Percentiles rank a stretch among this genome's conserved stretches.
Conservation (phyloP, 2,329 filamentous ascomycete genomes). For the Colletotrichum eremochloae region DNA sequence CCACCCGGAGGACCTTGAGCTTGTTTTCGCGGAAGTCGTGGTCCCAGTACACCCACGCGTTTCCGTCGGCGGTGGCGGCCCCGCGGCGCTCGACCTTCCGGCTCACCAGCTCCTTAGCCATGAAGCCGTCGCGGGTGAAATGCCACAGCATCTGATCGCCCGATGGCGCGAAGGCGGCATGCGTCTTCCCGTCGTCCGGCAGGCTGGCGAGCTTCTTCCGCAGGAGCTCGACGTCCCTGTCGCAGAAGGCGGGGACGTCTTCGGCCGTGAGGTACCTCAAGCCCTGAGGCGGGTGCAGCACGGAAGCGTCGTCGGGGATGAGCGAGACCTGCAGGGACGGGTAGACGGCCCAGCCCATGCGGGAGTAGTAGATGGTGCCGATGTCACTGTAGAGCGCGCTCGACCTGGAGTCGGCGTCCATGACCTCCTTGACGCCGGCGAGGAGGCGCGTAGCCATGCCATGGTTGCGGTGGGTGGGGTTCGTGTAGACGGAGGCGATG, state of each 20-base stretch:
- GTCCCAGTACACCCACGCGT: constrained; percentile 53
- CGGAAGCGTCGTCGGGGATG: constrained; percentile 45
- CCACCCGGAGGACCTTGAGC: constrained; percentile 49
- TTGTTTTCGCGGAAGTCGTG: constrained; percentile 51
- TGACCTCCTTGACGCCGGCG: constrained; percentile 49
- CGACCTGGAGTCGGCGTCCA: constrained; percentile 52
- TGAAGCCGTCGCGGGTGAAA: constrained; percentile 49
- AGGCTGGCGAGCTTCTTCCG: constrained; percentile 36
- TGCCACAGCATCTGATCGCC: constrained; percentile 51
- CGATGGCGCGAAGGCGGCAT: constrained; percentile 52
- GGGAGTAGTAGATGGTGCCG: constrained; percentile 50
- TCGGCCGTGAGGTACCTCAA: constrained; percentile 45
- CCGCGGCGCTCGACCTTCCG: constrained; percentile 41
- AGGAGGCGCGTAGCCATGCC: constrained; percentile 55
- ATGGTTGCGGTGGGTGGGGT: constrained; percentile 49
- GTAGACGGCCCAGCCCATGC: constrained; percentile 52
- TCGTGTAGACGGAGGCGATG: constrained; percentile 54
- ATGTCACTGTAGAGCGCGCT: constrained; percentile 54
- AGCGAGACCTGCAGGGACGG: constrained; percentile 52
- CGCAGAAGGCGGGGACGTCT: constrained; percentile 47
- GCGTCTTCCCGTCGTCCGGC: constrained; percentile 46
- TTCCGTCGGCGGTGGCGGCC: constrained; percentile 46
- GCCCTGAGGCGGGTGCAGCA: constrained; percentile 37
- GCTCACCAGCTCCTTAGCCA: constrained; percentile 45
- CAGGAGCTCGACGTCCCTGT: constrained; percentile 47